Percentiles rank a stretch among this genome's conserved stretches.
Evolutionary conservation across 805 yeast genomes (phyloP).

Genomic region (Candida oleophila): DNA sequence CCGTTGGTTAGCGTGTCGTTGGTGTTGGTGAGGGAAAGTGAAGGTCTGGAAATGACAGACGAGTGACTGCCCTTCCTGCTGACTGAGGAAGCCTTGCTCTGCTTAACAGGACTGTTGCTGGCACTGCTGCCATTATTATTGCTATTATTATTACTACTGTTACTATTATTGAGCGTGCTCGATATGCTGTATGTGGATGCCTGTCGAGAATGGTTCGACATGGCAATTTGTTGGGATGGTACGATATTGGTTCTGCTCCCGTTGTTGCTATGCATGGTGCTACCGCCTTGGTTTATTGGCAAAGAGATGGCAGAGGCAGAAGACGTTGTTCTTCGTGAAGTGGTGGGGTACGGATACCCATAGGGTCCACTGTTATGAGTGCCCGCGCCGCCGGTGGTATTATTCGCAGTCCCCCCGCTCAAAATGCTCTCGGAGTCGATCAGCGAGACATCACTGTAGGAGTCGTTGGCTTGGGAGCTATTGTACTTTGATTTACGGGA

Average conservation of each 20-base stretch:
- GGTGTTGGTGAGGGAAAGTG: slow-evolving; percentile 16
- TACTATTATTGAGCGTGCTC: slow-evolving; percentile 20
- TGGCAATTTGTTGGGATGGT: slow-evolving; percentile 29
- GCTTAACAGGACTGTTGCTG: slow-evolving; percentile 15
- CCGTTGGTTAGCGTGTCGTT: slow-evolving; percentile 16
- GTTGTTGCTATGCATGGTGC: not conserved
- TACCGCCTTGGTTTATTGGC: not conserved
- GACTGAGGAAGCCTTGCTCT: slow-evolving; percentile 8
- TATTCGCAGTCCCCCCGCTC: slow-evolving; percentile 11
- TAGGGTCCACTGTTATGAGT: slow-evolving; percentile 11
- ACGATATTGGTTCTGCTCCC: slow-evolving; percentile 19
- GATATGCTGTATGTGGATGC: slow-evolving; percentile 40
- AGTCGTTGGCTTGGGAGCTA: slow-evolving; percentile 12
- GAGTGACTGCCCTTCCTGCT: slow-evolving; percentile 22
- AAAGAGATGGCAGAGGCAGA: slow-evolving; percentile 5
- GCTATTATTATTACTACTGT: slow-evolving; percentile 10
- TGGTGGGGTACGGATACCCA: slow-evolving; percentile 9
- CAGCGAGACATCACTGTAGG: slow-evolving; percentile 29
- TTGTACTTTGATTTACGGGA: slow-evolving; percentile 24
- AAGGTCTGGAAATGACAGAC: slow-evolving; percentile 27
- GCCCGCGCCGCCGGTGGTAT: slow-evolving; percentile 5
- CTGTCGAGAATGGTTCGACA: slow-evolving; percentile 36
- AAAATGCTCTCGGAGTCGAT: slow-evolving; percentile 30
- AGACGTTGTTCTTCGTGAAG: not conserved
- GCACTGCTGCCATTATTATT: slow-evolving; percentile 6